Percentiles rank a stretch among this genome's conserved stretches.
These are phyloP conservation scores for Dysphania ambrosioides DNA, from an alignment of 148 eudicot genomes.

Conservation along the genomic window DNA sequence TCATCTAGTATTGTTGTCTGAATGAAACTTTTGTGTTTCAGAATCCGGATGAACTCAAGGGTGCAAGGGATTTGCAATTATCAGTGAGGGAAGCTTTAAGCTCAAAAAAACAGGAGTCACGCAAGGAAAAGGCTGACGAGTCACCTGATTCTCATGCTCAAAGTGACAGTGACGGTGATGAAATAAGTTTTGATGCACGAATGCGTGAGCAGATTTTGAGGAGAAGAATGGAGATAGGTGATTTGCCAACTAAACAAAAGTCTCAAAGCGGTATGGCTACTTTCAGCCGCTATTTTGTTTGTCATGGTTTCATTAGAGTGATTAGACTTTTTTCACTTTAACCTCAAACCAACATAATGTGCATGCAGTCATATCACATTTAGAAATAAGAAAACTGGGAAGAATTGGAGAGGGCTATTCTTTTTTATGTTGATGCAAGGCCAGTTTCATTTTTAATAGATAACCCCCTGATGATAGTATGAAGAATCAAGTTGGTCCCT, in stretches of 20 bases:
- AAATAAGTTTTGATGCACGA: conserved; percentile 69
- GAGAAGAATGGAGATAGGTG: conserved; percentile 69
- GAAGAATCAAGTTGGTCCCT: too few species aligned
- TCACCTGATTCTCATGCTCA: conserved; percentile 36
- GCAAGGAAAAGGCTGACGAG: conserved; percentile 36
- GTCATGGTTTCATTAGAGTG: neutral
- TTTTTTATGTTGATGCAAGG: neutral
- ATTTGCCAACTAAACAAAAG: conserved; percentile 53
- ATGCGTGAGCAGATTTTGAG: conserved; percentile 85
- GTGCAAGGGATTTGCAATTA: conserved; percentile 50
- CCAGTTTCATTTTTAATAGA: neutral
- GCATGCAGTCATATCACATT: neutral
- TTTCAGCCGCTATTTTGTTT: neutral
- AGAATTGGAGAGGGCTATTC: neutral
- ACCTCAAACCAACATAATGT: conserved; percentile 9
- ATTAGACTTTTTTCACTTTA: neutral
- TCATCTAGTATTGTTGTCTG: conserved; percentile 9
- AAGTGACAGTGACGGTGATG: conserved; percentile 58
- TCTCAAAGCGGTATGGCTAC: conserved; percentile 40
- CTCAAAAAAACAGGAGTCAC: conserved; percentile 56
- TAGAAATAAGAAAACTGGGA: neutral
- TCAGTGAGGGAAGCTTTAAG: conserved; percentile 71
- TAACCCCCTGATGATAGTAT: neutral
- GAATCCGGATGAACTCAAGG: conserved; percentile 50
- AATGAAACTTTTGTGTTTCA: conserved; percentile 30